Evolutionary conservation across 768 basidiomycete genomes (phyloP), one percentile per base, ranked within the genome.

Genomic region (Agaricus blazei): DNA sequence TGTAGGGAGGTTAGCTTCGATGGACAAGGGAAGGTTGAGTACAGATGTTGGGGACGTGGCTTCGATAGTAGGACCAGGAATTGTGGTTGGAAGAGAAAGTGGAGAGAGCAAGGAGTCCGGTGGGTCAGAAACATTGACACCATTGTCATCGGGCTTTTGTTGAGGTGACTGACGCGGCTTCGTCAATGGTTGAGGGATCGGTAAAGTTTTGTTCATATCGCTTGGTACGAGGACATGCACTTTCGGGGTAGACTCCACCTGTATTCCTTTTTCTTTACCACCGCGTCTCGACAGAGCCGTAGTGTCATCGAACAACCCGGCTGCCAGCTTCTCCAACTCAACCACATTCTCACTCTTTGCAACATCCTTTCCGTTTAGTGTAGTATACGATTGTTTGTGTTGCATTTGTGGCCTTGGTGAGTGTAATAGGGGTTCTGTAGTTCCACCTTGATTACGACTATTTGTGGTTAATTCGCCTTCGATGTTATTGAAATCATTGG

Each of bases 381-480:
- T 65, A 9, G 74, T 66, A 55, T 75, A 82, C 0, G 83, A 81
- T 41, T 75, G 75, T 59, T 85, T 86, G 5, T 87, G 87, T 0
- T 86, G 87, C 15, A 81, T 75, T 50, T 85, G 71, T 0, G 89
- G 88, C 7, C 85, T 81, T 3, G 90, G 88, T 0, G 87, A 88
- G 58, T 80, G 73, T 2, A 85, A 59, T 1, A 79, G 62, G 6
- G 75, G 70, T 4, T 71, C 71, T 9, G 65, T 60, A 15, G 63
- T 56, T 19, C 51, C 60, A 47, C 29, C 29, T 9, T 11, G 23
- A 46, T 19, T 27, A 46, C 19, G 15, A 37, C 36, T 46, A 6
- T 19, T 7, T 24, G 45, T 46, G 45, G 14, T 14, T 14, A 37
- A 37, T 7, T 14, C 36, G 36, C 36, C 36, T 54, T 43, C 42